Conservation (phyloP, 163 green algal genomes). For the Dunaliella salina region DNA sequence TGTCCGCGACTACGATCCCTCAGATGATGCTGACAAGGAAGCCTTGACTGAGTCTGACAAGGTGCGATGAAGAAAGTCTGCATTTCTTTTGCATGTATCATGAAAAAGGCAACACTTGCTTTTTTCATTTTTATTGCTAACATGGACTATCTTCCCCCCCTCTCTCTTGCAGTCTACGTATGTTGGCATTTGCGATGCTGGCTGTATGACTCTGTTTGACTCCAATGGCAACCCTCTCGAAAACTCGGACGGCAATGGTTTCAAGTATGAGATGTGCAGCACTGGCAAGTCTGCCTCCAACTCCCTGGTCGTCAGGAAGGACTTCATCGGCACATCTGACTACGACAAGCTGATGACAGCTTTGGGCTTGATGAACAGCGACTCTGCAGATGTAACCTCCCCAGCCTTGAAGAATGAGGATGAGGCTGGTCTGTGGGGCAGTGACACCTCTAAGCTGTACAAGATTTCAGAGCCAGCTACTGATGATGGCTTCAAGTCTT, state of each 20-base stretch:
- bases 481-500: neutral
- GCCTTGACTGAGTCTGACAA: too few species aligned
- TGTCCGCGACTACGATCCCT: too few species aligned
- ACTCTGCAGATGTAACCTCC: neutral
- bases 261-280: neutral
- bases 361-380: neutral
- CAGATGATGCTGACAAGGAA: too few species aligned
- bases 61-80: too few species aligned
- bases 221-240: neutral
- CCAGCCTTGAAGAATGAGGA: neutral
- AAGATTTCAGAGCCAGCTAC: neutral
- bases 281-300: neutral
- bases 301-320: neutral
- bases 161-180: too few species aligned
- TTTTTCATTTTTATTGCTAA: too few species aligned
- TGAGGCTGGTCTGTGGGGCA: neutral
- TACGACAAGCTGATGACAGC: neutral
- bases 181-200: neutral
- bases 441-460: neutral
- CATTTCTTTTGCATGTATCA: too few species aligned
- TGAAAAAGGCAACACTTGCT: too few species aligned
- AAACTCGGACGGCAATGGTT: neutral
- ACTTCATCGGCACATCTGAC: neutral
- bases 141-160: too few species aligned
- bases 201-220: neutral